Conservation (phyloP, 202 grass and related monocot species). For the Brachypodium distachyon region DNA sequence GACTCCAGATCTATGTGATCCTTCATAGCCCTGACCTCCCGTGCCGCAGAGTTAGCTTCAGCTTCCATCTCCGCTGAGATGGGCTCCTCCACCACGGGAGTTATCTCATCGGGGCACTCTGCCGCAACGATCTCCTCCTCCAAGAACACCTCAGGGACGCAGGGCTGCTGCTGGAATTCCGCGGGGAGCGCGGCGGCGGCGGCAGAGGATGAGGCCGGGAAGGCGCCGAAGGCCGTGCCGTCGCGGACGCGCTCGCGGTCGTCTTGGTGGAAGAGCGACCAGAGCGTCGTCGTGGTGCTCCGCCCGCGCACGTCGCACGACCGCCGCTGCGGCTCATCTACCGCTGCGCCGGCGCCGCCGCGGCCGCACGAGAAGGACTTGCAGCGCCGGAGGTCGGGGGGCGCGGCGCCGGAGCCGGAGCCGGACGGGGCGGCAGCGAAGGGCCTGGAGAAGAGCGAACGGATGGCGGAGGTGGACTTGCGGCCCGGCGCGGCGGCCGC, state of each 20-base stretch:
- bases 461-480: conserved; percentile 87
- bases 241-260: conserved; percentile 59
- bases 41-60: not conserved
- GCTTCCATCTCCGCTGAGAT: conserved; percentile 59
- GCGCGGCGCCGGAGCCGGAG: conserved; percentile 2
- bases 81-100: conserved; percentile 41
- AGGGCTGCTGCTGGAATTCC: conserved; percentile 1
- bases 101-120: conserved; percentile 52
- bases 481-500: conserved; percentile 37
- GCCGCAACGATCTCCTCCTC: conserved; percentile 43
- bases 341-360: conserved; percentile 21
- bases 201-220: conserved; percentile 48
- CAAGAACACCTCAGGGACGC: conserved; percentile 33
- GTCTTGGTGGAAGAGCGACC: conserved; percentile 87
- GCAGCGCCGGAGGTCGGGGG: conserved; percentile 63
- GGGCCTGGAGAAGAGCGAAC: conserved; percentile 64
- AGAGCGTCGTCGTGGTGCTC: conserved; percentile 78
- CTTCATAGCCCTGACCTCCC: conserved; percentile 69
- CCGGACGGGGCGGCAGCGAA: not conserved
- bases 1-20: conserved; percentile 91
- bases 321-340: conserved; percentile 59
- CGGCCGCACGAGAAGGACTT: conserved; percentile 79
- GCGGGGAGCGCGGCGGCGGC: conserved; percentile 43
- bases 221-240: conserved; percentile 42
- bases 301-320: conserved; percentile 88